Conservation (phyloP, 225 moss, liverwort and hornwort genomes). For the Lunularia cruciata region DNA sequence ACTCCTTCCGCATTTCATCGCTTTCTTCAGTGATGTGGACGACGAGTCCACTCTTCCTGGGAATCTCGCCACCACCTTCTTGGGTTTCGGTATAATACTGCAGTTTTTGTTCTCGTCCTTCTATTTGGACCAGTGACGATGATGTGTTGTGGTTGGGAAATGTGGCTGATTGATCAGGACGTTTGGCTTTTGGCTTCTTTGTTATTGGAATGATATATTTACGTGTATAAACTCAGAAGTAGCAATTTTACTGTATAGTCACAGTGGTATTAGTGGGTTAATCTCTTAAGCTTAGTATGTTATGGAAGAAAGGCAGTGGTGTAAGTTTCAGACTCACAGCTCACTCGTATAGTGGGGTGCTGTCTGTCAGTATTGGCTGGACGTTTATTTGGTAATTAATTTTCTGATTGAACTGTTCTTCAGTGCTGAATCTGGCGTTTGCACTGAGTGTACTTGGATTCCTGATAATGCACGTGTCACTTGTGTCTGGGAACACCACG, state of each 20-base stretch:
- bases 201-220: too few species aligned
- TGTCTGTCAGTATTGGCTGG: too few species aligned
- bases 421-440: slow-evolving; percentile 93
- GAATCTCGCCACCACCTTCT: slow-evolving; percentile 77
- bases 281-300: not conserved
- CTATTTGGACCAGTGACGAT: not conserved
- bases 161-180: too few species aligned
- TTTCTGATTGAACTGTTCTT: slow-evolving; percentile 2
- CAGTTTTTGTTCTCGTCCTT: not conserved
- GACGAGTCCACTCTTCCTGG: slow-evolving; percentile 76
- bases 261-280: too few species aligned
- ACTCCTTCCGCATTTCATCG: slow-evolving; percentile 84
- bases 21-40: slow-evolving; percentile 91
- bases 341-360: not conserved
- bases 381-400: not conserved
- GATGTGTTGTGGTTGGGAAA: too few species aligned
- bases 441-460: slow-evolving; percentile 96
- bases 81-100: slow-evolving; percentile 60
- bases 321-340: not conserved
- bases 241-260: too few species aligned
- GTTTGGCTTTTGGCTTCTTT: too few species aligned
- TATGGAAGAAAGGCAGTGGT: not conserved
- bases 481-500: slow-evolving; percentile 96
- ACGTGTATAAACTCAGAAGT: not conserved
- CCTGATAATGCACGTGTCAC: slow-evolving; percentile 91